Base-by-base conservation (phyloP, 176 grass and related monocot genomes). In the Oryza glumipatula region DNA sequence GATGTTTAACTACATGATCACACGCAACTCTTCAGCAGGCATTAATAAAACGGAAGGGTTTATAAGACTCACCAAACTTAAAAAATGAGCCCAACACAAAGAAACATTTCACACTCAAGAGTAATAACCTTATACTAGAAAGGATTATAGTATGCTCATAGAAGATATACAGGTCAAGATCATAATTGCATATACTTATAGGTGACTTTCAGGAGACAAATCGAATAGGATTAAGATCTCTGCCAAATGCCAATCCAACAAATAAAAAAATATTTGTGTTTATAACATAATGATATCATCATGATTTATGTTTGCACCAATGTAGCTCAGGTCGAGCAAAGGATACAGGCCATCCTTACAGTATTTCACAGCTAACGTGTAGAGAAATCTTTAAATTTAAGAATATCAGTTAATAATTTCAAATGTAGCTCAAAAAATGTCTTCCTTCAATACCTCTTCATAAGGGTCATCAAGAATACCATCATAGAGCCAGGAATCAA, bases 401-500 rank as follows among this genome's bases (percentile, higher is more conserved):
- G 63, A 63, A 78, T 48, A 30, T 5, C 68, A 52, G 11, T 83
- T 32, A 41, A 84, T 51, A 41, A 70, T 49, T 10, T 44, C 15
- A 2, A 73, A 68, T 73, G 35, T 35, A 78, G 32, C 73, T 32
- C 41, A 68, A 56, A 21, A 23, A 38, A 52, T 9, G 49, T 71
- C 39, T 61, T 84, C 24, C 28, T 70, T 82, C 35, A 77, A 67
- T 90, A 98, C 95, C 96, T 98, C 96, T 86, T 92, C 82, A 87
- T 90, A 95, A 80, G 96, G 91, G 64, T 98, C 96, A 90, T 95
- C 89, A 91, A 98, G 93, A 90, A 95, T 95, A 61, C 96, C 93
- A 77, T 98, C 91, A 87, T 98, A 98, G 73, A 98, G 83, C 95
- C 95, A 98, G 77, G 96, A 98, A 88, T 98, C 93, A 74, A 98